Evolutionary conservation across 805 yeast genomes (phyloP).

Genomic region (Tetrapisispora taiwanensis): DNA sequence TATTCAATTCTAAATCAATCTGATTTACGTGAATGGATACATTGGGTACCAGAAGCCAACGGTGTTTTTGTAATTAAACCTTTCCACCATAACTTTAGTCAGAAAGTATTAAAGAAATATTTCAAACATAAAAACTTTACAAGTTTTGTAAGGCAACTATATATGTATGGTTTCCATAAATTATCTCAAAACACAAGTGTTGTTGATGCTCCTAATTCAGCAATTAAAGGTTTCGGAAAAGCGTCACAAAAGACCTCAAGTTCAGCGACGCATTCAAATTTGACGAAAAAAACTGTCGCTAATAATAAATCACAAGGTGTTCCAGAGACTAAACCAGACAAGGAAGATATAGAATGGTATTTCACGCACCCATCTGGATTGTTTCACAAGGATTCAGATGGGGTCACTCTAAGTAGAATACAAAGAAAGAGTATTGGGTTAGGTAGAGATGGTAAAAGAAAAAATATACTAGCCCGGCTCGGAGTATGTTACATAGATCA

Average conservation of each 20-base stretch:
- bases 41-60: constrained; percentile 69
- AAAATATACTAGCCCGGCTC: constrained; percentile 15
- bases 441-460: constrained; percentile 26
- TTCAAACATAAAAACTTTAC: constrained; percentile 77
- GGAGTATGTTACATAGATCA: background rate
- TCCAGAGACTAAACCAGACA: constrained; percentile 2
- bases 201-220: background rate
- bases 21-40: constrained; percentile 59
- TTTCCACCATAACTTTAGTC: constrained; percentile 59
- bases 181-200: constrained; percentile 27
- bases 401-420: constrained; percentile 16
- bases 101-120: constrained; percentile 53
- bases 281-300: constrained; percentile 43
- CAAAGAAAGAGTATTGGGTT: constrained; percentile 26
- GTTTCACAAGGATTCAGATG: constrained; percentile 18
- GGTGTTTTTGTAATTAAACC: constrained; percentile 67
- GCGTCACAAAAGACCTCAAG: background rate
- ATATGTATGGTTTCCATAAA: constrained; percentile 78
- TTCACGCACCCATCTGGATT: constrained; percentile 24
- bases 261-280: background rate
- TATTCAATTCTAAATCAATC: constrained; percentile 84
- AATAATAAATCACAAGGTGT: background rate
- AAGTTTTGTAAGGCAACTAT: constrained; percentile 66
- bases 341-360: constrained; percentile 14
- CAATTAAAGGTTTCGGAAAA: background rate